Conservation (phyloP, 306 rosid genomes). For the Dalbergia cochinchinensis region DNA sequence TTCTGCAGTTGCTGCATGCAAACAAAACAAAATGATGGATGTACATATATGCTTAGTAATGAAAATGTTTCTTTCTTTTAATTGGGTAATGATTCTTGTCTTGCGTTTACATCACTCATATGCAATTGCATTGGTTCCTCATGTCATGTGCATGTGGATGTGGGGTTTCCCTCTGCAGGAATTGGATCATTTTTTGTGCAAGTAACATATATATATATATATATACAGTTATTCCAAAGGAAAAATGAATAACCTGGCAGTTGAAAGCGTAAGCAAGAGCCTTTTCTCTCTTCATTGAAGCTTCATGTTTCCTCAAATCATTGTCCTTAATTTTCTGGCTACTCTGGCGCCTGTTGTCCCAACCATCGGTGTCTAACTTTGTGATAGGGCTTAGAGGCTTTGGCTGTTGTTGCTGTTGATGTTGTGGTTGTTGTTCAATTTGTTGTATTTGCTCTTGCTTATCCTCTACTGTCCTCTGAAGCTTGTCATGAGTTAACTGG, state of each 20-base stretch:
- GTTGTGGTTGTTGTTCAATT: neutral
- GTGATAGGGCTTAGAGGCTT: slow-evolving; percentile 59
- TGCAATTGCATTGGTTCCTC: neutral
- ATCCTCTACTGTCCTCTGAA: slow-evolving; percentile 46
- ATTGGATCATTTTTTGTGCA: too few relatives aligned
- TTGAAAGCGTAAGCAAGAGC: slow-evolving; percentile 83
- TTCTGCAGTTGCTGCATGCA: slow-evolving; percentile 49
- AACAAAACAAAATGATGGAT: neutral
- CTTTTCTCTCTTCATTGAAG: slow-evolving; percentile 71
- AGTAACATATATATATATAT: too few relatives aligned
- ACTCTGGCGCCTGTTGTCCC: slow-evolving; percentile 63
- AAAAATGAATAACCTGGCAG: slow-evolving; percentile 60
- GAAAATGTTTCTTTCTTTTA: neutral
- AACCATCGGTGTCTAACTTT: slow-evolving; percentile 42
- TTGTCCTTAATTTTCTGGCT: slow-evolving; percentile 57
- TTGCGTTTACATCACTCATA: neutral
- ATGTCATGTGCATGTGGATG: neutral
- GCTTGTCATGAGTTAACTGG: slow-evolving; percentile 63
- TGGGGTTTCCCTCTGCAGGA: too few relatives aligned
- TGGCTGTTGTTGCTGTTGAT: slow-evolving; percentile 20
- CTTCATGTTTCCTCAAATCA: slow-evolving; percentile 68
- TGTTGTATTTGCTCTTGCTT: slow-evolving; percentile 28
- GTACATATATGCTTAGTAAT: neutral
- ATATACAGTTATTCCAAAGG: neutral
- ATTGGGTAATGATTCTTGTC: neutral